Evolutionary conservation across 495 filamentous ascomycete species (phyloP).

Genomic region (Glonium stellatum): DNA sequence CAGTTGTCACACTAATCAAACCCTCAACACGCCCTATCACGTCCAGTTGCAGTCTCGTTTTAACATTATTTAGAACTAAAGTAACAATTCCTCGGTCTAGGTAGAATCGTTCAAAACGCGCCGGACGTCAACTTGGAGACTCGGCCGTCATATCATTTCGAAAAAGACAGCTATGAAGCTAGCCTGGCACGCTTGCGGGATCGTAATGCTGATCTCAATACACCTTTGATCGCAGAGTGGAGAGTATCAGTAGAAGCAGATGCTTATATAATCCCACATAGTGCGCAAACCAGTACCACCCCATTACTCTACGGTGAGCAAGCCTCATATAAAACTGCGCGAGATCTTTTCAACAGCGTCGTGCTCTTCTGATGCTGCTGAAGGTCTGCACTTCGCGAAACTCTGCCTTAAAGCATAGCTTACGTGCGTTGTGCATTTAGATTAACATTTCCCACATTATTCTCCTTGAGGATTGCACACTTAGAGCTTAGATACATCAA

Average conservation of each 20-base stretch:
- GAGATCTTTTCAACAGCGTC: not conserved
- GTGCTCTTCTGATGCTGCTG: not conserved
- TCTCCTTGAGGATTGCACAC: not conserved
- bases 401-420: not conserved
- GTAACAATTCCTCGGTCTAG: not conserved
- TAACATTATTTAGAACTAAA: not conserved
- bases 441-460: not conserved
- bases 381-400: not conserved
- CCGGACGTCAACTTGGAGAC: not conserved
- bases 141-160: not conserved
- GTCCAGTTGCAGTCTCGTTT: too few species aligned
- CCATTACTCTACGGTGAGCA: not conserved
- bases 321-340: not conserved
- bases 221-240: not conserved
- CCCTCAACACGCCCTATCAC: too few species aligned
- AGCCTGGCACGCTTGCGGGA: not conserved
- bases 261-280: not conserved
- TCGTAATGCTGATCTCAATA: not conserved
- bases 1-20: too few species aligned
- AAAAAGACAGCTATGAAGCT: not conserved
- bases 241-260: not conserved
- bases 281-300: not conserved
- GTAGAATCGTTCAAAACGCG: not conserved
- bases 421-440: not conserved
- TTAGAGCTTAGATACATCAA: not conserved